These are phyloP conservation scores for Cercospora canescens DNA, from an alignment of 2,329 filamentous ascomycete genomes.

Conservation along the genomic window DNA sequence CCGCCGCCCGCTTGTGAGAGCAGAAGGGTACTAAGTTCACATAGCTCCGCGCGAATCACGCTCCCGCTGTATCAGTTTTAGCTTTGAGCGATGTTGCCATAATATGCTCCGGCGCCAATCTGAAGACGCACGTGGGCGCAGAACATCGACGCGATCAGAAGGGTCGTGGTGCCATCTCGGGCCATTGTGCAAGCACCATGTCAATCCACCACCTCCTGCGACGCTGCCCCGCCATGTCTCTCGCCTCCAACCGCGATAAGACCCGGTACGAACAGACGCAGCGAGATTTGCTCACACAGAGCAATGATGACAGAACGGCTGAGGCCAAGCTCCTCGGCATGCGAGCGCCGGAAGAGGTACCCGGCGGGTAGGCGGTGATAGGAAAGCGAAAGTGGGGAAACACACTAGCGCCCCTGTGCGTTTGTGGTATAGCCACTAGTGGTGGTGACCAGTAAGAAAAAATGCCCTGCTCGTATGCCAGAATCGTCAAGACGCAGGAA, in stretches of 20 bases:
- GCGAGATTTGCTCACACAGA: too few relatives aligned
- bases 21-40: neutral
- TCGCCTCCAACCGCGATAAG: neutral
- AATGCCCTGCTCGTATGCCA: neutral
- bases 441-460: neutral
- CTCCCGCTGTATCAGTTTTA: neutral
- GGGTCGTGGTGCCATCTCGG: neutral
- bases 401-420: neutral
- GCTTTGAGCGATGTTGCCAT: neutral
- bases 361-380: neutral
- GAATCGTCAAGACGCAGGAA: neutral
- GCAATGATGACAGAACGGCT: neutral
- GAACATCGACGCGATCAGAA: neutral
- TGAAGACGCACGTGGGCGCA: neutral
- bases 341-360: neutral
- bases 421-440: neutral
- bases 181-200: neutral
- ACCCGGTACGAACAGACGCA: neutral
- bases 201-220: neutral
- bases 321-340: slow-evolving; percentile 1
- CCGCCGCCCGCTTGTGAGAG: neutral
- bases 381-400: neutral
- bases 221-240: neutral
- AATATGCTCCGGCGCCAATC: neutral
- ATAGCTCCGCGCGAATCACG: neutral